Base-by-base conservation (phyloP, 2,329 filamentous ascomycete genomes). In the Colletotrichum theobromicola region DNA sequence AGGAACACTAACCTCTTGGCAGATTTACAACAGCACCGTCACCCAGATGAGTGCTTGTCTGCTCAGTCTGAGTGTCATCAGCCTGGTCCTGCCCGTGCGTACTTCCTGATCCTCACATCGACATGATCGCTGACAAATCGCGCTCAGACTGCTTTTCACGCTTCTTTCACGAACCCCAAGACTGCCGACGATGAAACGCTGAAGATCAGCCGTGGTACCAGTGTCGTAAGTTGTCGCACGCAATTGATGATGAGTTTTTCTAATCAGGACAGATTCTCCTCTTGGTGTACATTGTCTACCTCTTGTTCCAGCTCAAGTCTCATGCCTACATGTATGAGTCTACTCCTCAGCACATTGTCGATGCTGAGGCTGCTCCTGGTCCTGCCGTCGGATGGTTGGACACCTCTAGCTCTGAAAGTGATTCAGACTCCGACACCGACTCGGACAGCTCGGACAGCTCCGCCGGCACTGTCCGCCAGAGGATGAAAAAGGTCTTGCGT, bases 31-130 rank as follows among this genome's bases (percentile, higher is more conserved):
- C 85, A 97, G 93, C 84, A 98, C 95, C 26, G 95, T 98, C 73
- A 98, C 95, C 1, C 95, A 98, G 83, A 98, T 98, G 95, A 98
- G 95, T 82, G 96, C 96, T 66, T 98, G 95, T 85, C 88, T 98
- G 79, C 90, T 98, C 78, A 97, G 95, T 87, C 84, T 98, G 83
- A 96, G 94, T 81, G 96, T 98, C 75, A 96, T 95, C 84, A 98
- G 95, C 86, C 88, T 98, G 26, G 90, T 98, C 30, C 85, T 98
- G 15, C 95, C 96, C 2, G 93, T 94, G 84, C 78, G 90, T 84
- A 16, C 42, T 13, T 35, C 57, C 42, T 26, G n/a, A 21, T 28
- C 42, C 16, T 79, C 89, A 87, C 75, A 88, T 89, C 78, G 85
- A 35, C 80, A 90, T 32, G 32, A 58, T 76, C 34, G 60, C 37